A percentile compares a stretch with the other conserved stretches of the same genome.
These are phyloP conservation scores for Sicyos baderoa DNA, from an alignment of 306 rosid species.

Conservation along the genomic window DNA sequence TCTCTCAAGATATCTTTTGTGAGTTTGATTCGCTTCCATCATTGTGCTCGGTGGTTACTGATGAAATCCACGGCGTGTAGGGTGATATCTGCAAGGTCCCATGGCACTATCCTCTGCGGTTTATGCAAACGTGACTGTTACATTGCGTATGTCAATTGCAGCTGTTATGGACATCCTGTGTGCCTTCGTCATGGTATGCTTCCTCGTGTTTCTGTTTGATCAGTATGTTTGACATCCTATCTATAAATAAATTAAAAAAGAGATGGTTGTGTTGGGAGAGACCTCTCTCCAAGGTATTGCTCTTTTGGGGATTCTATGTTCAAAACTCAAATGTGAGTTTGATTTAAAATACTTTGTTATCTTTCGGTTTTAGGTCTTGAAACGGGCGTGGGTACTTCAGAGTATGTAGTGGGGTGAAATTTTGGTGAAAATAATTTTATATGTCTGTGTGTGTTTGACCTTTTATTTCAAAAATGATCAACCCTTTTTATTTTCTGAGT, in stretches of 20 bases:
- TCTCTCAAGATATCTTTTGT: constrained; percentile 55
- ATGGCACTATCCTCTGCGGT: constrained; percentile 75
- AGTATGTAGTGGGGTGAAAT: too few species aligned
- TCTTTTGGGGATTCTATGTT: too few species aligned
- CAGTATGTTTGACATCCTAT: constrained; percentile 5
- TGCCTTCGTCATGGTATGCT: constrained; percentile 92
- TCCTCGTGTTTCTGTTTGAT: not conserved
- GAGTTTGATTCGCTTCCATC: constrained; percentile 74
- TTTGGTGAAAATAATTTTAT: too few species aligned
- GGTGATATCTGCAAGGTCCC: constrained; percentile 41
- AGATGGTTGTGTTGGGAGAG: too few species aligned
- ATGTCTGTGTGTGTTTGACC: too few species aligned
- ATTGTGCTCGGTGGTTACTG: constrained; percentile 74
- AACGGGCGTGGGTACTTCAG: too few species aligned
- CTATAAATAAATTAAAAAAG: not conserved
- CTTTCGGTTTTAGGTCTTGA: too few species aligned
- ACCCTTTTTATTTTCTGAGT: too few species aligned
- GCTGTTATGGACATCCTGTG: constrained; percentile 61
- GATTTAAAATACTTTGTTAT: too few species aligned
- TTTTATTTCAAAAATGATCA: too few species aligned
- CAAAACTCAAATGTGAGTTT: too few species aligned
- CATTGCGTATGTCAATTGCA: constrained; percentile 56
- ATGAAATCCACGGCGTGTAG: constrained; percentile 55
- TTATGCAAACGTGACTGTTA: constrained; percentile 21
- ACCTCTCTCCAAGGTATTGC: too few species aligned